Conservation (phyloP, 306 rosid species). For the Prinsepia uniflora region DNA sequence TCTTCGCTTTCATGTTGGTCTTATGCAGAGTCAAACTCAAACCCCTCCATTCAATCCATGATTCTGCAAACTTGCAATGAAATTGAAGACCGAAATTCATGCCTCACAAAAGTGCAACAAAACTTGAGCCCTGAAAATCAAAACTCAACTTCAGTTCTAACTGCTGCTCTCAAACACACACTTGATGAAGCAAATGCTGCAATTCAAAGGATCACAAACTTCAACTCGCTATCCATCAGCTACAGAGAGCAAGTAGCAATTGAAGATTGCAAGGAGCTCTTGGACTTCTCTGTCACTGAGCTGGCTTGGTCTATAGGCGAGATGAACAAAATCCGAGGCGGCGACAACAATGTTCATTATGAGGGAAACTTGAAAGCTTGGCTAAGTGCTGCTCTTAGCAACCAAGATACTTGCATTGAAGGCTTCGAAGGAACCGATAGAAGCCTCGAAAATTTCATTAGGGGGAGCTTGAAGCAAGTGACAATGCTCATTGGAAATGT, state of each 20-base stretch:
- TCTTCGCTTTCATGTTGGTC: slow-evolving; percentile 35
- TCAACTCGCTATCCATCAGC: slow-evolving; percentile 57
- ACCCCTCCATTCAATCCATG: slow-evolving; percentile 47
- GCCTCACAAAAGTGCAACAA: slow-evolving; percentile 50
- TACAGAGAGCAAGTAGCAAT: slow-evolving; percentile 77
- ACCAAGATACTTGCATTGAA: slow-evolving; percentile 95
- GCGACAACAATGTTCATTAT: slow-evolving; percentile 33
- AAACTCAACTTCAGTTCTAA: slow-evolving; percentile 43
- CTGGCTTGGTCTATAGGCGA: slow-evolving; percentile 79
- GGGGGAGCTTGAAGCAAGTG: slow-evolving; percentile 77
- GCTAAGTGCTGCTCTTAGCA: slow-evolving; percentile 91
- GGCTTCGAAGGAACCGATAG: slow-evolving; percentile 93
- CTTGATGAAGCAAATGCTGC: slow-evolving; percentile 61
- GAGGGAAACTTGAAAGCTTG: slow-evolving; percentile 83
- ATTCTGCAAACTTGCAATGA: slow-evolving; percentile 58
- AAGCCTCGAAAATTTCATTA: slow-evolving; percentile 57
- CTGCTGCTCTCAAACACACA: slow-evolving; percentile 62
- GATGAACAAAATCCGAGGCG: slow-evolving; percentile 61
- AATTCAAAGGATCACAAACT: slow-evolving; percentile 57
- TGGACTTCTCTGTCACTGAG: slow-evolving; percentile 82
- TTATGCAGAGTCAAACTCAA: slow-evolving; percentile 24
- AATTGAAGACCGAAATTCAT: slow-evolving; percentile 46
- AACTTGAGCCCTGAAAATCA: slow-evolving; percentile 26
- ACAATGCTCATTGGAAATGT: slow-evolving; percentile 82
- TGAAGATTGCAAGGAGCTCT: slow-evolving; percentile 86